Base-by-base conservation (phyloP, 176 grass and related monocot species). In the Triticum aestivum region DNA sequence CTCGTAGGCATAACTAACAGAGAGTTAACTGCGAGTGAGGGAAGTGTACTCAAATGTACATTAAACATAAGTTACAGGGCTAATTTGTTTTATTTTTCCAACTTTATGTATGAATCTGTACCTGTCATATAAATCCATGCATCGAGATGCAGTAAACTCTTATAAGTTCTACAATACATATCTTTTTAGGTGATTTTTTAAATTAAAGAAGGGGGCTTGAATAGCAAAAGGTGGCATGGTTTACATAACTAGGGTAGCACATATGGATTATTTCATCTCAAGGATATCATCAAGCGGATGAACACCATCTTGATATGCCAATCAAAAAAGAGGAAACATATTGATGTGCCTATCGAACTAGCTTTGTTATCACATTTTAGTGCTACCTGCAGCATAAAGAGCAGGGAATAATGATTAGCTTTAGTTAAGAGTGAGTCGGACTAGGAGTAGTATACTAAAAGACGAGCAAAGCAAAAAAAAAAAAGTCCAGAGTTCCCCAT, bases 351-450 rank as follows among this genome's bases (percentile, higher is more conserved):
- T 83, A 79, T 87, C 39, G 2, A 42, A 51, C 37, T 83, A 78
- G 87, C 80, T 83, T 83, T 79, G 45, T 21, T 61, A 78, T 88
- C 29, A 83, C 13, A 45, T 62, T 34, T 77, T 45, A 68, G 45
- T 68, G 58, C 33, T 61, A 9, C 51, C 54, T 59, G 71, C 10
- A 81, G 35, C 26, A 51, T 82, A 68, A 34, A 61, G 79, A 77
- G 47, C 45, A 83, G 42, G 69, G 8, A 14, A 6, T 67, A 83
- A 78, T 83, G 63, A 83, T 88, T 71, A 83, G 27, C 86, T 88
- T 83, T 83, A 49, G 63, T 26, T 62, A 79, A 84, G 78, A 61
- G 73, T 83, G 30, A 34, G 44, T 45, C 44, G 11, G 44, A 45
- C 44, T 12, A 45, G 44, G 44, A 45, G 77, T 42, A 38, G 7